These are phyloP conservation scores for Bruguiera hainesii DNA, from an alignment of 441 rosid species.

Conservation along the genomic window DNA sequence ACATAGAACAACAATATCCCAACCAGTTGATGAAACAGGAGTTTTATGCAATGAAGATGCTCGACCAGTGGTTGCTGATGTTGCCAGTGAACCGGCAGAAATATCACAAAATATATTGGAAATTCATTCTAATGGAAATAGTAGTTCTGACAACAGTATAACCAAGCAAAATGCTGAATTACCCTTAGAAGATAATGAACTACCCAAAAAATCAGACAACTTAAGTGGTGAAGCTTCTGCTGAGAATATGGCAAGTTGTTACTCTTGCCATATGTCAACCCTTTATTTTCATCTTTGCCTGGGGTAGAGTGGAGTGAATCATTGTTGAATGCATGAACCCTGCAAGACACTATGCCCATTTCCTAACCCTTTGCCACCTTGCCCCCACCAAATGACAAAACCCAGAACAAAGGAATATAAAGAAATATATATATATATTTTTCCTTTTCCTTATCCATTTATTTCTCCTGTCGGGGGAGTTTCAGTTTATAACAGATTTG, in stretches of 20 bases:
- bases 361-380: not conserved
- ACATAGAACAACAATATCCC: conserved; percentile 45
- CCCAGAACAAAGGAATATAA: too few relatives aligned
- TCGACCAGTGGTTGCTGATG: conserved; percentile 29
- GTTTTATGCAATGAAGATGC: conserved; percentile 28
- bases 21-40: conserved; percentile 34
- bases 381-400: too few relatives aligned
- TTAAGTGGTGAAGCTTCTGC: conserved; percentile 40
- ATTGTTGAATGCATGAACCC: conserved; percentile 11
- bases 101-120: conserved; percentile 31
- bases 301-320: conserved; percentile 3
- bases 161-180: conserved; percentile 41
- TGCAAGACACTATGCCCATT: not conserved
- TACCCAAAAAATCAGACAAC: conserved; percentile 37
- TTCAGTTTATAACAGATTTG: conserved; percentile 21
- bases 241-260: conserved; percentile 58
- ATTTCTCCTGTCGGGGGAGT: conserved; percentile 11
- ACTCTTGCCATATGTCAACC: conserved; percentile 21
- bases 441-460: not conserved
- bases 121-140: conserved; percentile 32
- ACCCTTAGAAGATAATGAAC: conserved; percentile 31
- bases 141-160: conserved; percentile 29
- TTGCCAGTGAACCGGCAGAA: conserved; percentile 33
- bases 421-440: not conserved
- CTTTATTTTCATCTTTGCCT: conserved; percentile 8